Base-by-base conservation (phyloP, 805 yeast species). In the Ogataea angusta region DNA sequence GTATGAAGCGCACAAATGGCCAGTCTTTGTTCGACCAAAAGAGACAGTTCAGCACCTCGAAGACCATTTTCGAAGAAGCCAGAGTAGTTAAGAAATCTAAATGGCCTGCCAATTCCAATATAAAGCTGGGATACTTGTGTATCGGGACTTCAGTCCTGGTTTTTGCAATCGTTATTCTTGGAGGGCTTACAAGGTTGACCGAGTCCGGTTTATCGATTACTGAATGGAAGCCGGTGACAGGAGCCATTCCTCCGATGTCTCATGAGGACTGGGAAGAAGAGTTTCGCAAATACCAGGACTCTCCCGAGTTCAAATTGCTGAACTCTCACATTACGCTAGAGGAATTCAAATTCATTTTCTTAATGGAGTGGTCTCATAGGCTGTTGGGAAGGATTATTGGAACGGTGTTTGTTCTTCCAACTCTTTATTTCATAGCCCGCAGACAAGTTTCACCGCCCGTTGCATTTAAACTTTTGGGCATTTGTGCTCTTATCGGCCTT, bases 201-300 rank as follows among this genome's bases (percentile, higher is more conserved):
- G 99, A 93, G 59, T 86, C 96, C 0, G 99, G 99, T 0, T 70
- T 93, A 33, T 85, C 95, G 34, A 93, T 93, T 60, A 93, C 98
- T 1, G 99, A 93, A 59, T 93, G 99, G 99, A 87, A 82, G 61
- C 99, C 99, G 1, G 89, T 93, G 19, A 88, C 99, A 0, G 99
- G 99, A 34, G 68, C 95, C 2, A 63, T 93, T 10, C 99, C 99
- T 2, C 99, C 99, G 0, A 58, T 85, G 54, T 77, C 67, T 44
- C 80, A 87, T 53, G 66, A 67, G 36, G 90, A 93, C 46, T 93
- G 99, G 99, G 81, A 78, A 52, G 75, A 54, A 17, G 97, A 91
- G 60, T 93, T 93, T 57, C 69, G 61, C 19, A 85, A 87, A 57
- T 93, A 93, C 63, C 71, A 82, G 53, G 75, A 76, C 15, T 83